phyloP scores from a whole-genome alignment of 2,329 filamentous ascomycete species.

The Neonectria neomacrospora region DNA sequence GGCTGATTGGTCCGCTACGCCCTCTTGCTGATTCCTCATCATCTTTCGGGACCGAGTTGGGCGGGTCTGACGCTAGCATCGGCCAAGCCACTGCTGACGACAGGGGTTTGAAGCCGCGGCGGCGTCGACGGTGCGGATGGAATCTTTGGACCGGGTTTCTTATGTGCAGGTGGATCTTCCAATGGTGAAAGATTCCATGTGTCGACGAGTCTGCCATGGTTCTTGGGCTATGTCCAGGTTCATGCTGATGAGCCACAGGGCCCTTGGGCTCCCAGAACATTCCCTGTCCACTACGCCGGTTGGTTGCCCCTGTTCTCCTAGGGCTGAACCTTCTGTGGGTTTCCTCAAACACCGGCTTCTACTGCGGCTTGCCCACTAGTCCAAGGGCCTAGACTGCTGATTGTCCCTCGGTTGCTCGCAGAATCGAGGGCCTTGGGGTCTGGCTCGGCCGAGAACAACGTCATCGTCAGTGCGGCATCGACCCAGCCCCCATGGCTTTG shows the following conservation, averaged over 20 bases:
- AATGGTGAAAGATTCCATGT: not conserved
- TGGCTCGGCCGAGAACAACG: not conserved
- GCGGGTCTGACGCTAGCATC: not conserved
- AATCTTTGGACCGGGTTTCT: not conserved
- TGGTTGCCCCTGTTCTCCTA: not conserved
- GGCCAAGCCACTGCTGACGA: conserved; percentile 1
- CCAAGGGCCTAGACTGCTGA: too few relatives aligned
- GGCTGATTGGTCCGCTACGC: not conserved
- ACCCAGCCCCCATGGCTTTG: not conserved
- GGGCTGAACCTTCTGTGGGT: not conserved
- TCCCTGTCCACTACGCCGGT: not conserved
- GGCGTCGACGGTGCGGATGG: not conserved
- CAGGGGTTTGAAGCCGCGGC: not conserved
- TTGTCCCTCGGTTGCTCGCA: not conserved
- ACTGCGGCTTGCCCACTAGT: too few relatives aligned
- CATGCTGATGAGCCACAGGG: not conserved
- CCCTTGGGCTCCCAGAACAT: not conserved
- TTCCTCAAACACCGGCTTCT: not conserved
- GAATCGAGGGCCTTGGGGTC: not conserved
- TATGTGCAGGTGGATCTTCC: not conserved
- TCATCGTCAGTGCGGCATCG: not conserved
- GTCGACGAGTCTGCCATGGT: not conserved
- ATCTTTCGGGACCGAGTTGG: not conserved
- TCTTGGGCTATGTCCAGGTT: not conserved
- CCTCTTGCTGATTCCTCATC: conserved; percentile 1